A percentile compares a stretch with the other conserved stretches of the same genome.
Evolutionary conservation across 1,284 basidiomycete genomes (phyloP).

Genomic region (Pseudozyma sp.): DNA sequence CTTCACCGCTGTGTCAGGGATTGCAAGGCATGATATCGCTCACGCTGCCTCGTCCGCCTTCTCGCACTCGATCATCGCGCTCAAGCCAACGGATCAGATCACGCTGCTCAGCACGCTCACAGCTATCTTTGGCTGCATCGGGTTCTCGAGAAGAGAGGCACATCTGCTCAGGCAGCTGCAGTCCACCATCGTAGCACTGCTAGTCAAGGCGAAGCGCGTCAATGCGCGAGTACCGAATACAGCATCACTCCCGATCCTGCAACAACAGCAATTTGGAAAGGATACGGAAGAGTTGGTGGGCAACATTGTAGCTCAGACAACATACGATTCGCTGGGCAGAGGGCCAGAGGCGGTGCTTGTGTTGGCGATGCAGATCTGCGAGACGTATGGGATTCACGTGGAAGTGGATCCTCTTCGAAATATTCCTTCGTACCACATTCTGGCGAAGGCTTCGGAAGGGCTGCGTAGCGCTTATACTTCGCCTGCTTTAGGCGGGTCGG

Average conservation of each 20-base stretch:
- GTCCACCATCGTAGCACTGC: constrained; percentile 48
- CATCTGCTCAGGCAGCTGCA: constrained; percentile 61
- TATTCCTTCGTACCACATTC: constrained; percentile 57
- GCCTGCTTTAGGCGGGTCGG: constrained; percentile 21
- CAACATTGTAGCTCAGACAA: constrained; percentile 47
- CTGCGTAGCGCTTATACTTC: constrained; percentile 49
- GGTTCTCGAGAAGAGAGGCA: constrained; percentile 58
- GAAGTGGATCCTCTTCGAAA: constrained; percentile 54
- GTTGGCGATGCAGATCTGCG: constrained; percentile 63
- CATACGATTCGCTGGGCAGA: constrained; percentile 30
- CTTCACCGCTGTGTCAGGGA: constrained; percentile 52
- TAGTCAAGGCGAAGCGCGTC: constrained; percentile 42
- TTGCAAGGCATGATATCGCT: constrained; percentile 63
- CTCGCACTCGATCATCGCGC: constrained; percentile 57
- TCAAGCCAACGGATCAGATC: constrained; percentile 64
- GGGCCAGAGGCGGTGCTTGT: constrained; percentile 61
- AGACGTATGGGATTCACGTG: constrained; percentile 65
- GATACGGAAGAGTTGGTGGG: constrained; percentile 33
- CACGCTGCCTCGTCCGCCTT: constrained; percentile 55
- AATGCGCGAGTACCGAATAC: constrained; percentile 22
- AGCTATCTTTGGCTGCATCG: constrained; percentile 61
- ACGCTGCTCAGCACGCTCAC: constrained; percentile 56
- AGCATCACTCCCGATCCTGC: constrained; percentile 30
- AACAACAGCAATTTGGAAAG: constrained; percentile 28
- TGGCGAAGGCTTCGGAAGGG: constrained; percentile 48